Evolutionary conservation across 2,329 filamentous ascomycete species (phyloP), one percentile per base, ranked within the genome.

Genomic region (Ophiostoma sp.): DNA sequence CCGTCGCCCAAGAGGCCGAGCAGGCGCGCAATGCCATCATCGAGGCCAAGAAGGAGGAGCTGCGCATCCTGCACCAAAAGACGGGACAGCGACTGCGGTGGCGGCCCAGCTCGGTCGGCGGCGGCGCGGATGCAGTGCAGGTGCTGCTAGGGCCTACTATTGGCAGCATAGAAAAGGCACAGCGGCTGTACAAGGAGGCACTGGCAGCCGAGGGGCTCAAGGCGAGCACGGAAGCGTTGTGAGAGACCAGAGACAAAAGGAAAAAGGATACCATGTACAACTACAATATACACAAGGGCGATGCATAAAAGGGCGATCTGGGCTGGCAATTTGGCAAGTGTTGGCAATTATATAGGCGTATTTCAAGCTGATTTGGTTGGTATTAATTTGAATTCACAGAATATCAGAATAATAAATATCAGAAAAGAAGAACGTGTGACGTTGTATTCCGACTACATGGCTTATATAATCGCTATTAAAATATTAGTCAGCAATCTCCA

Each of bases 1-100:
- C 90, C 20, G 91, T 97, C 1, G 91, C 90, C 0, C 85, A 87
- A 17, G 89, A 92, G 75, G 95, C 95, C 0, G 94, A 97, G 76
- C 83, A 82, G 69, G 90, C 92, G 72, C 86, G 92, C 39, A 83
- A 89, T 68, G 83, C 85, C n/a, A 83, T 87, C 69, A 86, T 96
- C 20, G 86, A 87, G 60, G 84, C 83, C 68, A 82, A 88, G 72
- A 92, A 90, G 79, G 84, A 86, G 73, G 88, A 93, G 75, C 90
- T 92, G 20, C 85, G 89, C 68, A 87, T 90, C 70, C 83, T 91
- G 71, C 90, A 89, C 74, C 84, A 91, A 75, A 85, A 85, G 72
- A 95, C 93, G 0, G 89, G 90, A 7, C 91, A 90, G 80, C 92
- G 90, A 79, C 83, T 90, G 35, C 86, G 86, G 71, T 88, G 91